Conservation (phyloP, 23 red algal species). For the Gracilaria vermiculophylla region DNA sequence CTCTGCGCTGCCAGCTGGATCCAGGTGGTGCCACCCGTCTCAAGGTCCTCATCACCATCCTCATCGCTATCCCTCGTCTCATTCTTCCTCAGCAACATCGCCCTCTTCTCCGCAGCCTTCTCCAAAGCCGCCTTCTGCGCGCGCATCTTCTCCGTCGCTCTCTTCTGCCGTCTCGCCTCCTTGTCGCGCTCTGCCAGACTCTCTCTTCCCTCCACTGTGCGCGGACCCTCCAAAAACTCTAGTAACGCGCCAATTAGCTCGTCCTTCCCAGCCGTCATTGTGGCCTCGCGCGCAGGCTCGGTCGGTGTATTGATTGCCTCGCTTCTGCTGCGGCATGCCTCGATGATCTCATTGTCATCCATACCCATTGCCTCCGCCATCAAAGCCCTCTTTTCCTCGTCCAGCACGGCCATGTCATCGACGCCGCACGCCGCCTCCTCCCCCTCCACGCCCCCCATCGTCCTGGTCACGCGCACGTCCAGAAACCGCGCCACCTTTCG, state of each 20-base stretch:
- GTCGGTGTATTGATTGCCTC: no score
- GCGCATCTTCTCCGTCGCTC: neutral
- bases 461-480: neutral
- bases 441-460: neutral
- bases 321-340: neutral
- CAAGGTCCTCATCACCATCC: constrained; percentile 43
- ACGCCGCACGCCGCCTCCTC: neutral
- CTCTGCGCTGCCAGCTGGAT: neutral
- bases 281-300: no score
- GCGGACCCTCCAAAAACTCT: constrained; percentile 24
- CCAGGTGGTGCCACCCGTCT: constrained; percentile 25
- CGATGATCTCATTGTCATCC: neutral
- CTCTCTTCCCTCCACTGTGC: neutral
- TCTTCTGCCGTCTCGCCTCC: neutral
- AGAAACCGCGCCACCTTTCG: constrained; percentile 21
- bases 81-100: neutral
- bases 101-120: constrained; percentile 5
- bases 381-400: neutral
- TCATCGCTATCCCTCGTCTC: constrained; percentile 10
- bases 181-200: constrained; percentile 9
- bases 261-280: neutral
- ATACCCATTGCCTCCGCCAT: neutral
- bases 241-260: neutral
- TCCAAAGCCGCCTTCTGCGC: constrained; percentile 1
- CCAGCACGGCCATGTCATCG: neutral